phyloP scores from a whole-genome alignment of 108 stramenopile genomes.

The Aurantiochytrium sp. region DNA sequence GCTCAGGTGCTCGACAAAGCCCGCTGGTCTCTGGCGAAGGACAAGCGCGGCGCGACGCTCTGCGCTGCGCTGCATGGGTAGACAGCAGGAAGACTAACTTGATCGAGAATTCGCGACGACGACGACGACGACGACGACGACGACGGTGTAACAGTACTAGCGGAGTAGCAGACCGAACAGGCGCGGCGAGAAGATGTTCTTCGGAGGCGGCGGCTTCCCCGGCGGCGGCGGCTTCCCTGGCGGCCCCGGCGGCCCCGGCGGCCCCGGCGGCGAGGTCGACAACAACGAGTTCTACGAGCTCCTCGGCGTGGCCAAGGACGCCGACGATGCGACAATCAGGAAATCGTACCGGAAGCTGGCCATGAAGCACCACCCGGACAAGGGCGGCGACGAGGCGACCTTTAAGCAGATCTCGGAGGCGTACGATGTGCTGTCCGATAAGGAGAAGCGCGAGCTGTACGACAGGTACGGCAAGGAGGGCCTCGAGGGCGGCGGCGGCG shows the following conservation, averaged over 20 bases:
- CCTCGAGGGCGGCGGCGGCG: slow-evolving; percentile 81
- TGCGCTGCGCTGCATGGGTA: too few relatives aligned
- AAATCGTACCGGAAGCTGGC: slow-evolving; percentile 57
- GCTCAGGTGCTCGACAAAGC: too few relatives aligned
- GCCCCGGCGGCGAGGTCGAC: slow-evolving; percentile 26
- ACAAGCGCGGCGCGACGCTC: too few relatives aligned
- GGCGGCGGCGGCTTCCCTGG: slow-evolving; percentile 14
- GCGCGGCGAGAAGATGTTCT: slow-evolving; percentile 36
- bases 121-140: too few relatives aligned
- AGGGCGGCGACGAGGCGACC: slow-evolving; percentile 62
- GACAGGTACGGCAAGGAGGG: slow-evolving; percentile 95
- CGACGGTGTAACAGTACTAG: too few relatives aligned
- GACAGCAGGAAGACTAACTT: background rate
- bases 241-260: background rate
- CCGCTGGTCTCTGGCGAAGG: too few relatives aligned
- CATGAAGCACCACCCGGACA: slow-evolving; percentile 64
- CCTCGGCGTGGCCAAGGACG: slow-evolving; percentile 48
- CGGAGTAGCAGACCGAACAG: too few relatives aligned
- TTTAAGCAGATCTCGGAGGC: slow-evolving; percentile 92
- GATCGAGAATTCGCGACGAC: background rate
- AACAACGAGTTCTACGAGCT: slow-evolving; percentile 45
- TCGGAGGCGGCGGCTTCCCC: slow-evolving; percentile 11
- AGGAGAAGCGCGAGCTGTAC: slow-evolving; percentile 85
- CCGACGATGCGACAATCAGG: slow-evolving; percentile 51
- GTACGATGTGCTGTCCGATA: slow-evolving; percentile 90